phyloP scores from a whole-genome alignment of 2,329 filamentous ascomycete genomes.

The Epichloe bromicola region DNA sequence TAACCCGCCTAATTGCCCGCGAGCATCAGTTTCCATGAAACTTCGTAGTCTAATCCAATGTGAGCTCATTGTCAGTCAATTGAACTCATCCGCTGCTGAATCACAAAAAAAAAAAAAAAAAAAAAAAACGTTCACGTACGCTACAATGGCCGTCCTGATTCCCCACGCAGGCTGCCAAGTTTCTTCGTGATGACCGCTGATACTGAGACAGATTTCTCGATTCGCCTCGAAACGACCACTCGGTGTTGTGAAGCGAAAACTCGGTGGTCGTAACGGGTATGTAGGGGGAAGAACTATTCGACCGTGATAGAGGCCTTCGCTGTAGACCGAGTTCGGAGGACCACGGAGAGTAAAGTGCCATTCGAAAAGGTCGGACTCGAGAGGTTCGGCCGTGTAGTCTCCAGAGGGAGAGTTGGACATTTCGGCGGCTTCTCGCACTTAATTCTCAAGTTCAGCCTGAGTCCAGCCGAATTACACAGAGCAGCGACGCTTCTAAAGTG shows the following conservation, averaged over 20 bases:
- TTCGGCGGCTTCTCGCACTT: constrained; percentile 84
- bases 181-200: constrained; percentile 91
- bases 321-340: constrained; percentile 69
- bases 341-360: constrained; percentile 98
- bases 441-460: neutral
- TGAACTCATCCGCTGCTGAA: too few species aligned
- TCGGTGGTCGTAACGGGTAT: constrained; percentile 84
- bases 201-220: constrained; percentile 89
- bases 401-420: constrained; percentile 62
- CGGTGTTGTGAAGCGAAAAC: constrained; percentile 91
- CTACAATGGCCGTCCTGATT: constrained; percentile 72
- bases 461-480: neutral
- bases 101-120: too few species aligned
- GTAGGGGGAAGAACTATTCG: constrained; percentile 83
- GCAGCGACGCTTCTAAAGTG: neutral
- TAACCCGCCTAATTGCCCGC: constrained; percentile 80
- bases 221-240: constrained; percentile 92
- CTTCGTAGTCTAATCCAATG: constrained; percentile 45
- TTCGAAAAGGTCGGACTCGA: constrained; percentile 86
- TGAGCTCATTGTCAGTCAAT: neutral
- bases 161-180: constrained; percentile 99
- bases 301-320: constrained; percentile 80
- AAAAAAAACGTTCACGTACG: constrained; percentile 22
- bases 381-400: constrained; percentile 74
- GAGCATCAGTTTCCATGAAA: constrained; percentile 87